These are phyloP conservation scores for Moesziomyces sp. DNA, from an alignment of 1,284 basidiomycete species.

Conservation along the genomic window DNA sequence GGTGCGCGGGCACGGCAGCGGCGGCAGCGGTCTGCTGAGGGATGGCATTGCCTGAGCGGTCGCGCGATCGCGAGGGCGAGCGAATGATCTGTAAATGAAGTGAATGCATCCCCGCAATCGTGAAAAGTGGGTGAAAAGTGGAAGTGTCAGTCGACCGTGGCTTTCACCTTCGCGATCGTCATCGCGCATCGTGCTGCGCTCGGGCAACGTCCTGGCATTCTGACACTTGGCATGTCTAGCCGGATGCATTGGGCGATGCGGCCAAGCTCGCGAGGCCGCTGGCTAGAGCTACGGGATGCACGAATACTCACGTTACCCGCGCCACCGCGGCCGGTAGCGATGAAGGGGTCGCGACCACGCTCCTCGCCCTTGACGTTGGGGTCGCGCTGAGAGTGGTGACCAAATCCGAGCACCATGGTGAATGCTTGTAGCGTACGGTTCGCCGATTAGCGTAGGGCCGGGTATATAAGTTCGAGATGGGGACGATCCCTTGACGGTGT, in stretches of 20 bases:
- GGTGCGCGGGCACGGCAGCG: slow-evolving; percentile 35
- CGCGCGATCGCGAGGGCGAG: slow-evolving; percentile 48
- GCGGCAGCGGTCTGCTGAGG: slow-evolving; percentile 18
- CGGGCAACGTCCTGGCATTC: too few species aligned
- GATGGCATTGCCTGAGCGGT: slow-evolving; percentile 41
- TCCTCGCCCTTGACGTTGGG: slow-evolving; percentile 22
- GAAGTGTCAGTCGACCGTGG: slow-evolving; percentile 1
- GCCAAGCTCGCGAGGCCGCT: background rate
- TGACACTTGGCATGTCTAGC: too few species aligned
- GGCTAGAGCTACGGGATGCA: background rate
- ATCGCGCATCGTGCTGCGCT: too few species aligned
- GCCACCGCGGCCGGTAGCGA: slow-evolving; percentile 60
- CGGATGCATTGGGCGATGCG: too few species aligned
- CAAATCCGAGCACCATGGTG: slow-evolving; percentile 48
- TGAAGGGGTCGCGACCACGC: slow-evolving; percentile 57
- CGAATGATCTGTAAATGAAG: slow-evolving; percentile 42
- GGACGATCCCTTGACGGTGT: too few species aligned
- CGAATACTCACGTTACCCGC: slow-evolving; percentile 60
- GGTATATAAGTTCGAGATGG: too few species aligned
- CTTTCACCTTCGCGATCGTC: too few species aligned
- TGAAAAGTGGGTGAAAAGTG: slow-evolving; percentile 1
- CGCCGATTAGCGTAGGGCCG: too few species aligned
- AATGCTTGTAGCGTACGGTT: background rate
- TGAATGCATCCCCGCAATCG: background rate
- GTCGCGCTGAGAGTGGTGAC: slow-evolving; percentile 48